Base-by-base conservation (phyloP, 2,329 filamentous ascomycete species). In the Thielaviopsis populi region DNA sequence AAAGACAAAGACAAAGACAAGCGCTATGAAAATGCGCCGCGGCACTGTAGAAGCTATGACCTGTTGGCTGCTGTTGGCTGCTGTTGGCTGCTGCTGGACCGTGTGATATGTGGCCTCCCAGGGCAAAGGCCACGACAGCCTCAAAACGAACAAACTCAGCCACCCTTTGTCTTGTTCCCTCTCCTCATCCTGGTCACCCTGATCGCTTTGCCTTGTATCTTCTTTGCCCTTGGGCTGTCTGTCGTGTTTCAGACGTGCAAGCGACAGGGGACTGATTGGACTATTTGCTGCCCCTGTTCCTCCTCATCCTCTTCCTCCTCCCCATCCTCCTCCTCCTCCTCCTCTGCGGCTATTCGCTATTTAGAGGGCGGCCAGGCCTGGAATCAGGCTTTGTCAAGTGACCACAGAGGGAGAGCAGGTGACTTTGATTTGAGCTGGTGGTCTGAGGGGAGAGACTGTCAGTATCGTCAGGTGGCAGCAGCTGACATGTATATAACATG, bases 81-180 rank as follows among this genome's bases (percentile, higher is more conserved):
- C n/a, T n/a, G n/a, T n/a, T n/a, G n/a, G n/a, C n/a, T n/a, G n/a
- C n/a, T n/a, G n/a, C n/a, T n/a, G n/a, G n/a, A n/a, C n/a, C n/a
- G n/a, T n/a, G n/a, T n/a, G n/a, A n/a, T n/a, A n/a, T n/a, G n/a
- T n/a, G n/a, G n/a, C n/a, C n/a, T n/a, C n/a, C n/a, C n/a, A n/a
- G n/a, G n/a, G n/a, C n/a, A n/a, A n/a, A n/a, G n/a, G n/a, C n/a
- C n/a, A n/a, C n/a, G n/a, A n/a, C n/a, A n/a, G n/a, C n/a, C n/a
- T n/a, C n/a, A n/a, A n/a, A n/a, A n/a, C n/a, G n/a, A n/a, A n/a
- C n/a, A 27, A 27, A 46, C 50, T 56, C 50, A 56, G 50, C 50
- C 50, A 56, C 50, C 33, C 50, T 56, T 27, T 54, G 50, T 54
- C 50, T 54, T 54, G 50, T 54, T 30, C 50, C 24, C 50, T 56